Evolutionary conservation across 2,329 filamentous ascomycete species (phyloP), one percentile per base, ranked within the genome.

Genomic region (Penicillium sp.): DNA sequence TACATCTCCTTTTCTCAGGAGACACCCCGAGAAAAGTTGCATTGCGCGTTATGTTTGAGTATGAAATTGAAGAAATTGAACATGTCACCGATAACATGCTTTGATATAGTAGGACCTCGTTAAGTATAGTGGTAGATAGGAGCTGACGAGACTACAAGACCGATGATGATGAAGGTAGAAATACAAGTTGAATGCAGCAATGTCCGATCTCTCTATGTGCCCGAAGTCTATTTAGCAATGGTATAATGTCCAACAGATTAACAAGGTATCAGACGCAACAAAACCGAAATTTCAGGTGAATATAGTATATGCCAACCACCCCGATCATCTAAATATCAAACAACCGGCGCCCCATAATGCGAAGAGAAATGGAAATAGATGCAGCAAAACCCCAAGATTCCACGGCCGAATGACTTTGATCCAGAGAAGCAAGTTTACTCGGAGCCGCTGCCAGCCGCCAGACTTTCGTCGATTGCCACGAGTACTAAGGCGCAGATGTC

Each of bases 401-500:
- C 31, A n/a, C 29, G 6, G 20, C 23, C 18, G 20, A n/a, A 24
- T 28, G 12, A 4, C 28, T 23, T 10, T 13, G 6, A n/a, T 25
- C 18, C 28, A 23, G 15, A 12, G 15, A 24, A 35, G 31, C n/a
- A 13, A 25, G 12, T 24, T 38, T 39, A 49, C 25, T 40, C 6
- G n/a, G 31, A 20, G 13, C 39, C 27, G n/a, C 4, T 27, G 6
- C 25, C 27, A 23, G 20, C 23, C 7, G 29, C 49, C 6, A 49
- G 25, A 20, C 50, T 58, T 47, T 73, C 81, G 58, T 91, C 85
- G 7, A 88, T 83, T 1, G 88, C 89, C 27, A 95, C 76, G 28
- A 85, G 82, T 12, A 91, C 84, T 44, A 98, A 77, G 4, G 89
- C 89, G 63, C 89, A 92, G 51, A 98, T 96, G 69, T 98, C 93